phyloP scores from a whole-genome alignment of 768 basidiomycete species.

The Podaxis sp. region DNA sequence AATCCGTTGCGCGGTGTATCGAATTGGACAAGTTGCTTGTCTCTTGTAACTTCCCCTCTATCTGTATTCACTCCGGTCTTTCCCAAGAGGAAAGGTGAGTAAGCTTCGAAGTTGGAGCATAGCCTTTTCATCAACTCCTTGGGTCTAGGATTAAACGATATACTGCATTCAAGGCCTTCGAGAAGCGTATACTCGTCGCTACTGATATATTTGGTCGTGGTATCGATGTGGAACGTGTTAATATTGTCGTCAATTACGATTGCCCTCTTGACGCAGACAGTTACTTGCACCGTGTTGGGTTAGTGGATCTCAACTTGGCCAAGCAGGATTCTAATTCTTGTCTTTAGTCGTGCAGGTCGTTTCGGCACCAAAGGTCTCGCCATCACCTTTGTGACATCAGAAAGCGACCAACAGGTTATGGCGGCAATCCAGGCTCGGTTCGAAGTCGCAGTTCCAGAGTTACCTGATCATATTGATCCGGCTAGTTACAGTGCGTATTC shows the following conservation, averaged over 20 bases:
- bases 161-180: conserved; percentile 98
- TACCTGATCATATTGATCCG: conserved; percentile 92
- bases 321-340: background rate
- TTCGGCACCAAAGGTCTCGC: conserved; percentile 99
- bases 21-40: conserved; percentile 95
- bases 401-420: conserved; percentile 93
- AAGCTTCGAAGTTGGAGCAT: background rate
- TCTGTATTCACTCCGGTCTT: conserved; percentile 94
- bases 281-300: conserved; percentile 98
- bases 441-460: conserved; percentile 94
- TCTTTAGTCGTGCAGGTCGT: conserved; percentile 86
- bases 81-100: conserved; percentile 94
- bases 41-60: conserved; percentile 98
- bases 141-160: conserved; percentile 82
- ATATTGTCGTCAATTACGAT: conserved; percentile 99
- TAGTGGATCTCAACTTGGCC: conserved; percentile 26
- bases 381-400: conserved; percentile 93
- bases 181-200: conserved; percentile 98
- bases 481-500: conserved; percentile 86
- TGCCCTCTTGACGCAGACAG: conserved; percentile 96
- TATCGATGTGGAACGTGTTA: conserved; percentile 99
- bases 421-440: conserved; percentile 92
- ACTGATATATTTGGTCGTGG: conserved; percentile 99
- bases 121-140: conserved; percentile 12
- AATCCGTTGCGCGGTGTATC: conserved; percentile 95